A percentile compares a stretch with the other conserved stretches of the same genome.
Conservation (phyloP, 2,329 filamentous ascomycete genomes). For the Nemania abortiva region DNA sequence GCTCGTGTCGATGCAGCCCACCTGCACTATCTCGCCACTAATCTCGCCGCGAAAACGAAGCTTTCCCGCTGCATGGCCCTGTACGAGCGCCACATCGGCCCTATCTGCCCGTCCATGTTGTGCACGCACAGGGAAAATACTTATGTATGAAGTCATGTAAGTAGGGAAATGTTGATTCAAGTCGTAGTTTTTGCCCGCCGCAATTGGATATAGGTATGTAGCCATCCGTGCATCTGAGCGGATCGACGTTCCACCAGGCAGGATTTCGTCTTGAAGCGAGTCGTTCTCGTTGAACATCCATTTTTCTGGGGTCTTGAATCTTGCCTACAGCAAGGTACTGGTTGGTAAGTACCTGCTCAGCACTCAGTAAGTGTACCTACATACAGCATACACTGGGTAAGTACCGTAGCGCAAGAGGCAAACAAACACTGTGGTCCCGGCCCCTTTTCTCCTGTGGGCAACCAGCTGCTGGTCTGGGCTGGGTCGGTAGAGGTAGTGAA, state of each 20-base stretch:
- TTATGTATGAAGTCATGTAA: no score
- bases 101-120: background rate
- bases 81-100: background rate
- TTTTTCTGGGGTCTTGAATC: background rate
- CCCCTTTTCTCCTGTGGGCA: slow-evolving; percentile 21
- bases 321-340: background rate
- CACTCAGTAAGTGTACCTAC: no score
- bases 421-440: slow-evolving; percentile 19
- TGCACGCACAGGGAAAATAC: background rate
- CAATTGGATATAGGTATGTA: background rate
- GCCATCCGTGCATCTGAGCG: slow-evolving; percentile 9
- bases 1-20: slow-evolving; percentile 33
- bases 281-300: slow-evolving; percentile 1
- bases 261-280: slow-evolving; percentile 22
- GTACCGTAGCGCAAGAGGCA: background rate
- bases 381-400: background rate
- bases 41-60: slow-evolving; percentile 16
- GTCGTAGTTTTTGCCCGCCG: slow-evolving; percentile 18
- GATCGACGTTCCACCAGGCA: slow-evolving; percentile 23
- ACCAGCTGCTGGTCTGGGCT: background rate
- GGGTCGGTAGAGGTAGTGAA: background rate
- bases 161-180: slow-evolving; percentile 10
- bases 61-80: slow-evolving; percentile 16
- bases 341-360: background rate
- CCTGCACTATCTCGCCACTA: slow-evolving; percentile 19